These are phyloP conservation scores for Pharus latifolius DNA, from an alignment of 176 grass and related monocot genomes.

Conservation along the genomic window DNA sequence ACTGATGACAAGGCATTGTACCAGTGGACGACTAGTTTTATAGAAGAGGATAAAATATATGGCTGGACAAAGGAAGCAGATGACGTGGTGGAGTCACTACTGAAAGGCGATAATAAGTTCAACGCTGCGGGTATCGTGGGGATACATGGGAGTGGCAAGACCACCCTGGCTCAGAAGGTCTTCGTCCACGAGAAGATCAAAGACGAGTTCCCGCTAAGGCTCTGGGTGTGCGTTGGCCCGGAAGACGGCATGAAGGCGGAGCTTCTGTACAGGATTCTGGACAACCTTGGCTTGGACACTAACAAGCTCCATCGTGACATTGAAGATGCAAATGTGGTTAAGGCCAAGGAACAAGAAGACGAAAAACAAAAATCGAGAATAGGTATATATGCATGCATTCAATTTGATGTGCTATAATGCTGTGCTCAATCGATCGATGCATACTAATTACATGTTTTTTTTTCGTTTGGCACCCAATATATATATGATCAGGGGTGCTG, in stretches of 20 bases:
- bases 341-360: fast-evolving
- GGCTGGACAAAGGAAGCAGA: constrained; percentile 7
- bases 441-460: too few relatives aligned
- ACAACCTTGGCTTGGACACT: constrained; percentile 57
- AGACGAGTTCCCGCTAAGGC: constrained; percentile 42
- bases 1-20: neutral
- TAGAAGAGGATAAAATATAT: constrained; percentile 33
- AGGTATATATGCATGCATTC: too few relatives aligned
- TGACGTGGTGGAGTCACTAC: neutral
- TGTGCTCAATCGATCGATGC: too few relatives aligned
- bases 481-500: too few relatives aligned
- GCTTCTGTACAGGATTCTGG: constrained; percentile 54
- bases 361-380: too few relatives aligned
- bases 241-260: constrained; percentile 1
- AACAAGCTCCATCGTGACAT: constrained; percentile 11
- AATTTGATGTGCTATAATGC: too few relatives aligned
- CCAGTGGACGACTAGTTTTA: constrained; percentile 51
- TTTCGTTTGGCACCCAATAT: too few relatives aligned
- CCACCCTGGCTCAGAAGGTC: constrained; percentile 39
- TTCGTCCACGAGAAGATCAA: constrained; percentile 43
- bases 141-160: constrained; percentile 47
- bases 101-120: neutral
- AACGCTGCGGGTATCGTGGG: constrained; percentile 33
- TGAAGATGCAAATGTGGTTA: neutral
- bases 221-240: constrained; percentile 47